Evolutionary conservation across 345 rosid genomes (phyloP).

Genomic region (Geranium rotundifolium): DNA sequence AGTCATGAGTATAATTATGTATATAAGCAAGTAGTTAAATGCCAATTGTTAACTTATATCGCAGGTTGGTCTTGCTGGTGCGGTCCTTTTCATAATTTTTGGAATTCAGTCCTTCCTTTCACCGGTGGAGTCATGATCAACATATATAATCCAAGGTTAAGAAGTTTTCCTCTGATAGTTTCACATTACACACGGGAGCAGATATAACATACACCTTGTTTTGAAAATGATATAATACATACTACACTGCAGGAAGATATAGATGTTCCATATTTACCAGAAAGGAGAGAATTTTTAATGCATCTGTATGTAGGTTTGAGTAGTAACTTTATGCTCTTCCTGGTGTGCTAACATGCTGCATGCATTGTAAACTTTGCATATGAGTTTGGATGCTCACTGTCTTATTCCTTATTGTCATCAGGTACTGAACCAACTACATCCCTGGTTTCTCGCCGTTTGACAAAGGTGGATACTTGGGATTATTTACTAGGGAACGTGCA

Average conservation of each 20-base stretch:
- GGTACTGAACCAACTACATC: not conserved
- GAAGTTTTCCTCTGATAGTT: not conserved
- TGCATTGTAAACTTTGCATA: not conserved
- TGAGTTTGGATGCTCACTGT: not conserved
- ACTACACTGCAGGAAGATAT: too few relatives aligned
- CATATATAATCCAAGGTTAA: not conserved
- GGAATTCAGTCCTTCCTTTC: not conserved
- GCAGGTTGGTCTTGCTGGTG: not conserved
- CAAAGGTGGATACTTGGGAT: not conserved
- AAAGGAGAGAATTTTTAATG: too few relatives aligned
- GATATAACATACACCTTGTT: too few relatives aligned
- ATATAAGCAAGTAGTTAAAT: not conserved
- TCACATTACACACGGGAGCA: not conserved
- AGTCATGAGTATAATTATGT: not conserved
- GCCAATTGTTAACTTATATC: not conserved
- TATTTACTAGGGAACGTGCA: too few relatives aligned
- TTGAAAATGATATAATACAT: too few relatives aligned
- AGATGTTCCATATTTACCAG: too few relatives aligned
- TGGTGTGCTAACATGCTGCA: too few relatives aligned
- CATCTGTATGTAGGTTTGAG: too few relatives aligned
- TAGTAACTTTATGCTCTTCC: too few relatives aligned
- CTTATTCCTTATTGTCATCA: not conserved
- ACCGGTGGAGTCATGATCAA: not conserved
- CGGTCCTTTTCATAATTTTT: not conserved
- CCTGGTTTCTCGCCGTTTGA: not conserved